These are phyloP conservation scores for Neurospora intermedia DNA, from an alignment of 495 filamentous ascomycete genomes.

Conservation along the genomic window DNA sequence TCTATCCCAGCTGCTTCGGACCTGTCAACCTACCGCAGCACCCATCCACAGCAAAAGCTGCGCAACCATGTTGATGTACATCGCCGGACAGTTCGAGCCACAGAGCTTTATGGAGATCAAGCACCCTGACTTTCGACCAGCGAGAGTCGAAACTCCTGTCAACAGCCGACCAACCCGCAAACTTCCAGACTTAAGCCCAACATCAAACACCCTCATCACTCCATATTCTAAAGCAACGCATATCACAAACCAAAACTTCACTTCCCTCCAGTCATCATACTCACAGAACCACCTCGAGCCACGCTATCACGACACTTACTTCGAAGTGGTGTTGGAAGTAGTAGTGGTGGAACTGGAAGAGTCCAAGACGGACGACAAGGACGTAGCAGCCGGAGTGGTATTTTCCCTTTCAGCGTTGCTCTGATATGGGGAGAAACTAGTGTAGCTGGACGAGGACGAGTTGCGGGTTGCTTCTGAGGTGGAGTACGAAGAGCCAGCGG, in stretches of 20 bases:
- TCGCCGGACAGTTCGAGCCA: no score
- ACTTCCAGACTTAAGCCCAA: no score
- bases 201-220: no score
- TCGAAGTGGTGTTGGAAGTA: neutral
- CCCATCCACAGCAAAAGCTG: no score
- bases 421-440: neutral
- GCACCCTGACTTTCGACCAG: no score
- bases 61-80: no score
- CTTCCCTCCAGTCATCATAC: neutral
- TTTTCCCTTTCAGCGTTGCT: neutral
- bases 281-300: neutral
- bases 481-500: neutral
- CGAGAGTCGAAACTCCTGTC: no score
- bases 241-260: neutral
- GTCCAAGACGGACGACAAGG: neutral
- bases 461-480: neutral
- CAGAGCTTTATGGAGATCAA: no score
- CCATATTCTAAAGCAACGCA: neutral
- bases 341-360: neutral
- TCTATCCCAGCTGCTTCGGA: no score
- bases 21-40: no score
- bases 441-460: neutral
- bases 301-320: neutral
- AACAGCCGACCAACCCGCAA: no score
- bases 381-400: no score